phyloP scores from a whole-genome alignment of 345 rosid species.

The Pistacia vera region DNA sequence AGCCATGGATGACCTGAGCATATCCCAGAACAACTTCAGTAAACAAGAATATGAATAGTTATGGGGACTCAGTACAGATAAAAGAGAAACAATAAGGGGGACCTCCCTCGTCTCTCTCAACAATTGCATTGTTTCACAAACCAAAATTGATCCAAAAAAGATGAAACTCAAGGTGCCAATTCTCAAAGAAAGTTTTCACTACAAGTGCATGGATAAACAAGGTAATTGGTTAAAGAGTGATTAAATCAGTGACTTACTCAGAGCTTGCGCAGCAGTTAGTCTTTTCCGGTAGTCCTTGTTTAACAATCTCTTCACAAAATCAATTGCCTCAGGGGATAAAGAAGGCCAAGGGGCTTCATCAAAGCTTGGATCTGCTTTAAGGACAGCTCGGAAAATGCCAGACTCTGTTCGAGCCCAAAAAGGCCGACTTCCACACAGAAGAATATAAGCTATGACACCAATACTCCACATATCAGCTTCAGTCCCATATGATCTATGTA shows the following conservation, averaged over 20 bases:
- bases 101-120: not conserved
- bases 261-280: conserved; percentile 92
- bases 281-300: conserved; percentile 95
- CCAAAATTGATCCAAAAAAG: not conserved
- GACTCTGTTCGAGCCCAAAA: conserved; percentile 99
- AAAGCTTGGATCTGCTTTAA: conserved; percentile 89
- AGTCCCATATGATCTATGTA: conserved; percentile 91
- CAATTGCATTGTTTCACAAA: not conserved
- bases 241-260: conserved; percentile 59
- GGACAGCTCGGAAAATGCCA: conserved; percentile 95
- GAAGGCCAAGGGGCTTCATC: conserved; percentile 97
- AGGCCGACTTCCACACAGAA: conserved; percentile 95
- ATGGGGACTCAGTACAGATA: not conserved
- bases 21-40: conserved; percentile 1
- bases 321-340: conserved; percentile 75
- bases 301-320: conserved; percentile 84
- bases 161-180: not conserved
- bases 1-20: conserved; percentile 92
- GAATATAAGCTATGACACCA: conserved; percentile 94
- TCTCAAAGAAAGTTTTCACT: conserved; percentile 5
- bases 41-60: conserved; percentile 9
- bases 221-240: not conserved
- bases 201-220: not conserved
- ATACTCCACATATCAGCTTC: conserved; percentile 99
- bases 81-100: not conserved